phyloP scores from a whole-genome alignment of 345 rosid species.

The Physaria fendleri region DNA sequence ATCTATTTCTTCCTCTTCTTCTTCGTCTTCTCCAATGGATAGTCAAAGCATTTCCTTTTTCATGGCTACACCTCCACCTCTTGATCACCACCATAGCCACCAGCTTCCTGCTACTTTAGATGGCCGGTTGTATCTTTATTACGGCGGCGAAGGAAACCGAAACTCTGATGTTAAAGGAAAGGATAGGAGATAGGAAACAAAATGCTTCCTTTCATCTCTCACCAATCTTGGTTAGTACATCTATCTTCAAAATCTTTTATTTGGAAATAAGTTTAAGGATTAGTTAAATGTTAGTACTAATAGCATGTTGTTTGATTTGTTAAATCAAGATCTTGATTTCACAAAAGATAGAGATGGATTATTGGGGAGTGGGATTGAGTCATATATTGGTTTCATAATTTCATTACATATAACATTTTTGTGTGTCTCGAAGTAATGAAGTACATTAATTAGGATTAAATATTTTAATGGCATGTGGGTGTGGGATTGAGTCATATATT shows the following conservation, averaged over 20 bases:
- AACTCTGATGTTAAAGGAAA: conserved; percentile 66
- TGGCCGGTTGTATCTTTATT: conserved; percentile 27
- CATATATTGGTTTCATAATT: neutral
- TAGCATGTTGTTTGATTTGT: conserved; percentile 20
- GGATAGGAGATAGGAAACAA: conserved; percentile 44
- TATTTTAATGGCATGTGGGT: conserved; percentile 11
- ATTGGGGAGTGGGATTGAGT: conserved; percentile 29
- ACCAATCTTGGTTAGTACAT: conserved; percentile 40
- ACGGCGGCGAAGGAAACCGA: conserved; percentile 62
- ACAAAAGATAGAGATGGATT: conserved; percentile 30
- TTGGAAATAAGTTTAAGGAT: neutral
- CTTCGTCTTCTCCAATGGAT: conserved; percentile 32
- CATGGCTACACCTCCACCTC: conserved; percentile 50
- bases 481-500: conserved; percentile 10
- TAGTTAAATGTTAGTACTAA: conserved; percentile 7
- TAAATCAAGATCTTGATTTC: conserved; percentile 41
- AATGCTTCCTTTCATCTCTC: conserved; percentile 5
- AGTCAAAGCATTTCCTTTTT: conserved; percentile 61
- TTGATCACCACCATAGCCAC: conserved; percentile 47
- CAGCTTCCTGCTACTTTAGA: conserved; percentile 46
- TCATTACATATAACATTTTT: conserved; percentile 9
- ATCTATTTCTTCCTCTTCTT: conserved; percentile 29
- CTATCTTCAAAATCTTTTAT: neutral
- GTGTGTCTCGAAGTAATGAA: conserved; percentile 23
- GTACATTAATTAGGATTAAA: neutral